Percentiles rank a stretch among this genome's conserved stretches.
Evolutionary conservation across 129 eudicot species (phyloP).

Genomic region (Tanacetum coccineum): DNA sequence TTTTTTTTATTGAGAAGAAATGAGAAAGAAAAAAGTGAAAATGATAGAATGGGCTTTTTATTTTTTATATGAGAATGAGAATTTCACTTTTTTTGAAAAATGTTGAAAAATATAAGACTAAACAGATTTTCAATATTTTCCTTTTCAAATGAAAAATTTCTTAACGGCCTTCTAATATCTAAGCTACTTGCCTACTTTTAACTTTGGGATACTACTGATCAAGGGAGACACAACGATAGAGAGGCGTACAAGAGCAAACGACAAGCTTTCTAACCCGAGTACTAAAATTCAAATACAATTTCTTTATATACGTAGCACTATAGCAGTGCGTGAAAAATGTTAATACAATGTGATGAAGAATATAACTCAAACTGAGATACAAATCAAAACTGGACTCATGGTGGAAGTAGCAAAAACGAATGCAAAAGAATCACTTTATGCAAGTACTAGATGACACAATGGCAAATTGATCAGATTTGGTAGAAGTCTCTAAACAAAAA

Average conservation of each 20-base stretch:
- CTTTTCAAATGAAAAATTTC: no score
- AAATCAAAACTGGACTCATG: slow-evolving; percentile 11
- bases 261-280: not conserved
- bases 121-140: no score
- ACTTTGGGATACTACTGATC: not conserved
- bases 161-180: no score
- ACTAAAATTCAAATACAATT: slow-evolving; percentile 1
- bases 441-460: slow-evolving; percentile 19
- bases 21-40: no score
- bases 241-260: not conserved
- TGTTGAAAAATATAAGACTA: no score
- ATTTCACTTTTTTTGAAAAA: no score
- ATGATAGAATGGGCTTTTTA: no score
- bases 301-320: not conserved
- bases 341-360: slow-evolving; percentile 14
- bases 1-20: no score
- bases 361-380: slow-evolving; percentile 9
- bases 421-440: slow-evolving; percentile 33
- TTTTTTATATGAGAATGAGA: no score
- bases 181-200: not conserved
- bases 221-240: not conserved
- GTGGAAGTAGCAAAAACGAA: not conserved
- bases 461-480: not conserved
- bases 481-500: slow-evolving; percentile 6
- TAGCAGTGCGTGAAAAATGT: not conserved